Percentiles rank a stretch among this genome's conserved stretches.
phyloP scores from a whole-genome alignment of 345 rosid genomes.

The Clarkia xantiana region DNA sequence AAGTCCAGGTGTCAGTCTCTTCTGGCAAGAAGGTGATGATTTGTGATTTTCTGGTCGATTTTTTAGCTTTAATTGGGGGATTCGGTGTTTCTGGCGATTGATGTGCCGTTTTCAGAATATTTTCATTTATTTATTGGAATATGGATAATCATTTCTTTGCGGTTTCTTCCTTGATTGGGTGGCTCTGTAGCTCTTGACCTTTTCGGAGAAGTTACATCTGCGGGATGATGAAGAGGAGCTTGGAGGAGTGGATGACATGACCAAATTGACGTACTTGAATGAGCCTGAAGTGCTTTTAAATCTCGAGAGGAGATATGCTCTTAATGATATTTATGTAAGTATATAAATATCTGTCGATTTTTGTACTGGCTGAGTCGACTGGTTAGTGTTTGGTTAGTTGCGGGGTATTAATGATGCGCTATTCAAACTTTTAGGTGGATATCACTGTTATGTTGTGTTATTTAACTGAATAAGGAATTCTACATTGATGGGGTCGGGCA shows the following conservation, averaged over 20 bases:
- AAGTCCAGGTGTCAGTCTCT: constrained; percentile 33
- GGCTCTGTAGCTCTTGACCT: constrained; percentile 28
- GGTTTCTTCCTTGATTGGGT: too few species aligned
- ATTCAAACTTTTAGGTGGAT: too few species aligned
- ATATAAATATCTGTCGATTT: not conserved
- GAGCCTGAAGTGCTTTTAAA: constrained; percentile 95
- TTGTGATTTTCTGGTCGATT: not conserved
- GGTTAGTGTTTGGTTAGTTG: too few species aligned
- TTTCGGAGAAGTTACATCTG: constrained; percentile 39
- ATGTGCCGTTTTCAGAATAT: too few species aligned
- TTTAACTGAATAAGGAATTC: too few species aligned
- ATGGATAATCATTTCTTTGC: too few species aligned
- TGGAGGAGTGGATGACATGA: constrained; percentile 98
- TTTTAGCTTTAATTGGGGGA: not conserved
- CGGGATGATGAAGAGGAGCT: constrained; percentile 76
- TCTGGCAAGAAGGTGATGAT: constrained; percentile 46
- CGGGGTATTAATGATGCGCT: too few species aligned
- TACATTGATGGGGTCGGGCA: too few species aligned
- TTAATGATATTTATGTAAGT: constrained; percentile 93
- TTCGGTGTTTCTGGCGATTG: too few species aligned
- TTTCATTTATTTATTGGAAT: too few species aligned
- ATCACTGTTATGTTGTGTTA: too few species aligned
- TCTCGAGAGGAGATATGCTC: constrained; percentile 73
- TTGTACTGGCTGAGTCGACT: not conserved
- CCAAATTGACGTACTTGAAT: constrained; percentile 86